These are phyloP conservation scores for Hirschioporus abietinus DNA, from an alignment of 768 basidiomycete species.

Conservation along the genomic window DNA sequence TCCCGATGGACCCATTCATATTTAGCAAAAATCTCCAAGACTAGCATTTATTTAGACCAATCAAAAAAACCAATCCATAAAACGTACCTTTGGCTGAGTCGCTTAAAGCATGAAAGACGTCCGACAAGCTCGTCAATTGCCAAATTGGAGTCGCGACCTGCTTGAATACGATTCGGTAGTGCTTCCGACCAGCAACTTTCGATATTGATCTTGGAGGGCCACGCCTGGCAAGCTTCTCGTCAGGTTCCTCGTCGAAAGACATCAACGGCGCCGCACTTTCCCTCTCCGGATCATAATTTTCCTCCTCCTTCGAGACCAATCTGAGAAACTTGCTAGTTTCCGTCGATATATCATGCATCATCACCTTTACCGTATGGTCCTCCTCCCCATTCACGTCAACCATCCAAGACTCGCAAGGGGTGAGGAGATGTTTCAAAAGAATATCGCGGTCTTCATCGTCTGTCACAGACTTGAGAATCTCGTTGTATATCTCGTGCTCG, in stretches of 20 bases:
- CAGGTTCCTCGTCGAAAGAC: not conserved
- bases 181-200: not conserved
- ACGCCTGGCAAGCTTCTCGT: not conserved
- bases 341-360: not conserved
- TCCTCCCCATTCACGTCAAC: not conserved
- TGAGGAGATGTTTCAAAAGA: not conserved
- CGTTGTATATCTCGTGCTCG: not conserved
- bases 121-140: not conserved
- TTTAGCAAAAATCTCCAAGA: not conserved
- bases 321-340: not conserved
- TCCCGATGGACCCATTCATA: not conserved
- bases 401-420: not conserved
- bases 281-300: not conserved
- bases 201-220: not conserved
- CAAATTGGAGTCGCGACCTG: not conserved
- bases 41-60: not conserved
- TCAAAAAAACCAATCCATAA: not conserved
- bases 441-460: not conserved
- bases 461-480: not conserved
- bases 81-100: not conserved
- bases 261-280: not conserved
- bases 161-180: slow-evolving; percentile 1
- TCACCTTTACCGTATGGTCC: not conserved
- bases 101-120: not conserved
- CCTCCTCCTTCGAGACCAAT: not conserved